These are phyloP conservation scores for Yarrowia deformans DNA, from an alignment of 805 yeast genomes.

Conservation along the genomic window DNA sequence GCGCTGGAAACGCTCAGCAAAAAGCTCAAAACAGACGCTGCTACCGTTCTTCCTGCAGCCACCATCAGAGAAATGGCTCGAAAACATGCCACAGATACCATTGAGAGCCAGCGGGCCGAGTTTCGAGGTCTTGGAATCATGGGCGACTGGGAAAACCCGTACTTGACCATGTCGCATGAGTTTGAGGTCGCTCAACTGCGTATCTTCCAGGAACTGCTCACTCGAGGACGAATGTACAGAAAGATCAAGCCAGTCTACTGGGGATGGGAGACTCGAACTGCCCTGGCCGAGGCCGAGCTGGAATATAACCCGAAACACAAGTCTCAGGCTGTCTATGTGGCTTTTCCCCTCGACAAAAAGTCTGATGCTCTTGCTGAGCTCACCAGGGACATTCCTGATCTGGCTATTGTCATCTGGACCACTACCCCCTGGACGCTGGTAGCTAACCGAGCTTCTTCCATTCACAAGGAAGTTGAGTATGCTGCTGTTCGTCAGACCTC, in stretches of 20 bases:
- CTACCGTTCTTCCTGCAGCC: constrained; percentile 54
- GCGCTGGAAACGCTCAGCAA: constrained; percentile 62
- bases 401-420: constrained; percentile 75
- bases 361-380: neutral
- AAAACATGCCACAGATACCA: constrained; percentile 71
- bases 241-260: constrained; percentile 96
- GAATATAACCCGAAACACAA: constrained; percentile 84
- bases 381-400: constrained; percentile 7
- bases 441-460: constrained; percentile 83
- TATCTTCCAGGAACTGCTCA: constrained; percentile 70
- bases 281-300: constrained; percentile 94
- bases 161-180: constrained; percentile 71
- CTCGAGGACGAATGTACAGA: constrained; percentile 73
- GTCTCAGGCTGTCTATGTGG: constrained; percentile 57
- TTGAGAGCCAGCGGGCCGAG: constrained; percentile 65
- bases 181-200: constrained; percentile 79
- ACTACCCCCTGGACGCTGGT: constrained; percentile 98
- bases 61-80: constrained; percentile 72
- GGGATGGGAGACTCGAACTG: constrained; percentile 94
- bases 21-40: constrained; percentile 51
- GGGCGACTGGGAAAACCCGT: constrained; percentile 80
- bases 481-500: constrained; percentile 54
- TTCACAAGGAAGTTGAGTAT: constrained; percentile 66
- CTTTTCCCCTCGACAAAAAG: constrained; percentile 35
- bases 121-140: constrained; percentile 78